These are phyloP conservation scores for Phanerochaete carnosa DNA, from an alignment of 768 basidiomycete genomes.

Conservation along the genomic window DNA sequence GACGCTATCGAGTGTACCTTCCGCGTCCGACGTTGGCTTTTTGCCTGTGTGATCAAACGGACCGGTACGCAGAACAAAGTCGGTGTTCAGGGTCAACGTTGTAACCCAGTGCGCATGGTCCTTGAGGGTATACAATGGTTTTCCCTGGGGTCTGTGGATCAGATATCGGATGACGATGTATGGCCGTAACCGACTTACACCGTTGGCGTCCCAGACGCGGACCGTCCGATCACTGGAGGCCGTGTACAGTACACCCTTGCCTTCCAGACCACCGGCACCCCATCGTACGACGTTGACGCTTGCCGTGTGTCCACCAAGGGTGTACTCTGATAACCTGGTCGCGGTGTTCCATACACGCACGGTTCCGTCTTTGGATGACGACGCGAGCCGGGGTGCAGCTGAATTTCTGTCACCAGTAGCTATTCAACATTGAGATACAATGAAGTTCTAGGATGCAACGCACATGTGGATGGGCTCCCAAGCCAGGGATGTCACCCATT, in stretches of 20 bases:
- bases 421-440: neutral
- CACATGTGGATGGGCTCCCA: constrained; percentile 97
- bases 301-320: constrained; percentile 90
- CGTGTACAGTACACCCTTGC: constrained; percentile 82
- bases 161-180: neutral
- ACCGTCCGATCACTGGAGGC: constrained; percentile 94
- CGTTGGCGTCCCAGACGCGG: constrained; percentile 88
- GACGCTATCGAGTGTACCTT: constrained; percentile 50
- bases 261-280: constrained; percentile 78
- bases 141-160: constrained; percentile 50
- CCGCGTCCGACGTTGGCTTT: constrained; percentile 72
- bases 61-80: constrained; percentile 91
- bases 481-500: constrained; percentile 93
- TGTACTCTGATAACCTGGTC: constrained; percentile 71
- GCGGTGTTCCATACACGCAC: constrained; percentile 90
- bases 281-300: constrained; percentile 95
- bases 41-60: constrained; percentile 90
- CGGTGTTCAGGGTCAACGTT: constrained; percentile 91
- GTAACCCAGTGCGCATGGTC: constrained; percentile 99
- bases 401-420: constrained; percentile 53
- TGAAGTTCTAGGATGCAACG: constrained; percentile 23
- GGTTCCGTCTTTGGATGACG: constrained; percentile 94
- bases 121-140: constrained; percentile 77
- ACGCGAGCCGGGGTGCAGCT: constrained; percentile 78
- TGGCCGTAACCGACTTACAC: constrained; percentile 37